Conservation (phyloP, 768 basidiomycete genomes). For the Melanogaster broomeanus region DNA sequence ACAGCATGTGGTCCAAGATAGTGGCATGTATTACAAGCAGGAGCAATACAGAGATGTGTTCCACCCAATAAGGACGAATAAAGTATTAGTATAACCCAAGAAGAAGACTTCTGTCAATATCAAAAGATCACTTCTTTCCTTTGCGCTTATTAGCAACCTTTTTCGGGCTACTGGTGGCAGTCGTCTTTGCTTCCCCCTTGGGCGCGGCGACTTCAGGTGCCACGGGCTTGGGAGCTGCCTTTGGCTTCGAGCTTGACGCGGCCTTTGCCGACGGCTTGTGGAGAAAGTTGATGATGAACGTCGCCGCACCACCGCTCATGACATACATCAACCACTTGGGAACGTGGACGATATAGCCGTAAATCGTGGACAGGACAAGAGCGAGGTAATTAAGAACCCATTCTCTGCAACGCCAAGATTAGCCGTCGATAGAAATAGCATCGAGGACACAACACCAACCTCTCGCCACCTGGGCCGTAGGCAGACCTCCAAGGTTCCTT, state of each 20-base stretch:
- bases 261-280: constrained; percentile 40
- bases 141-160: constrained; percentile 30
- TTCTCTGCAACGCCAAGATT: constrained; percentile 48
- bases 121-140: constrained; percentile 22
- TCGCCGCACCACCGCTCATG: constrained; percentile 63
- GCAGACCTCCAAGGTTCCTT: constrained; percentile 68
- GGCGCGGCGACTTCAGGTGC: neutral
- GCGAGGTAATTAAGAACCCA: constrained; percentile 65
- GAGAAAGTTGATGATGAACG: constrained; percentile 64
- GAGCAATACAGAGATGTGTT: too few relatives aligned
- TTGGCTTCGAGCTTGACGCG: constrained; percentile 5
- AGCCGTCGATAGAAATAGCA: constrained; percentile 1
- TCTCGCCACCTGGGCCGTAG: constrained; percentile 76
- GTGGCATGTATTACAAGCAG: constrained; percentile 1
- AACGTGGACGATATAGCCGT: constrained; percentile 51
- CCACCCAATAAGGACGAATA: neutral
- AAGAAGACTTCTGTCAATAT: neutral
- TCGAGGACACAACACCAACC: constrained; percentile 42
- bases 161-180: constrained; percentile 10
- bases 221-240: neutral
- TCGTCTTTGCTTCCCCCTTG: constrained; percentile 16
- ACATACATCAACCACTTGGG: constrained; percentile 77
- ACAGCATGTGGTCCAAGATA: too few relatives aligned
- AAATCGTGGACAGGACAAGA: constrained; percentile 46
- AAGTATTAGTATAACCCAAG: neutral